Base-by-base conservation (phyloP, 805 yeast species). In the Hanseniaspora clermontiae region DNA sequence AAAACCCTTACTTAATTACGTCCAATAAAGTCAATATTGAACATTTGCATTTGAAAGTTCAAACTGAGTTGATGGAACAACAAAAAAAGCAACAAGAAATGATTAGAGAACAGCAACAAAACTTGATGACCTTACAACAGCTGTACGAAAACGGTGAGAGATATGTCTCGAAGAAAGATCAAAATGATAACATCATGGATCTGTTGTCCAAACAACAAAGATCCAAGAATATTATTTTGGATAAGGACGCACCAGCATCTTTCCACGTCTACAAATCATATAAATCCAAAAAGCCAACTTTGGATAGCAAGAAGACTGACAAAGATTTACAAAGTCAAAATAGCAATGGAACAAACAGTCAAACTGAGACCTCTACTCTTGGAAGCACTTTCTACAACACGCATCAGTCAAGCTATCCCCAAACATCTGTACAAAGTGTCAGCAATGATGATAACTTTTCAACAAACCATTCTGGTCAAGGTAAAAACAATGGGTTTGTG, bases 201-300 rank as follows among this genome's bases (percentile, higher is more conserved):
- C 5, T 29, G 15, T 12, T 51, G 15, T 15, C 36, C 9, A 17
- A 29, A 27, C 49, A 43, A 17, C 50, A 53, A 36, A 40, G 43
- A 3, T 53, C 57, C 5, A 53, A 45, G 36, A 53, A 53, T 14
- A 53, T 53, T 10, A 53, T 34, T 4, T 43, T 53, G 19, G 57
- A 53, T 53, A 49, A 38, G 42, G 32, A 46, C 32, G 57, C 57
- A 12, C 57, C 57, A 19, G 51, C 57, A 10, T 53, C 57, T 9
- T 53, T 53, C 51, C 57, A 53, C 32, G 57, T 53, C 15, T 53
- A 53, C 15, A 53, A 53, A 32, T 53, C 57, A 9, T 46, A 38
- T n/a, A 53, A 53, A 39, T 38, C 51, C 2, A 53, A 53, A 14
- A 53, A 39, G 19, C 43, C 55, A 32, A 20, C 17, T 3, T 24